phyloP scores from a whole-genome alignment of 2,329 filamentous ascomycete species.

The Ophiostoma ips region DNA sequence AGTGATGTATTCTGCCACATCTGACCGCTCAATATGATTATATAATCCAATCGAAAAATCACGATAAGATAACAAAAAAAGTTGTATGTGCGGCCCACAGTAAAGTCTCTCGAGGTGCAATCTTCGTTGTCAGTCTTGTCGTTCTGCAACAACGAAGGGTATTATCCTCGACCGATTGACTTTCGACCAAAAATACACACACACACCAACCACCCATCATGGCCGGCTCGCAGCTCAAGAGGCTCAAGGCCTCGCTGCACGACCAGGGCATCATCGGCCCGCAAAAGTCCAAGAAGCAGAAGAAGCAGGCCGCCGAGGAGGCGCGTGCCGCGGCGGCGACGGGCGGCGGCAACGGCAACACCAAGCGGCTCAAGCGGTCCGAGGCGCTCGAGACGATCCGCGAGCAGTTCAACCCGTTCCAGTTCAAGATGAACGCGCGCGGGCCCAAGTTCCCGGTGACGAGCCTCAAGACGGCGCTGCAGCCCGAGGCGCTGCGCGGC shows the following conservation, averaged over 20 bases:
- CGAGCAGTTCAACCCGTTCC: constrained; percentile 96
- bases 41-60: no score
- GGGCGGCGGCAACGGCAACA: constrained; percentile 28
- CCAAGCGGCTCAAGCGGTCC: constrained; percentile 64
- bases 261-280: constrained; percentile 84
- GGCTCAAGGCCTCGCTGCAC: constrained; percentile 77
- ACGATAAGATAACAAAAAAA: constrained; percentile 22
- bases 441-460: constrained; percentile 79
- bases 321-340: constrained; percentile 35
- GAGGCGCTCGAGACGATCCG: constrained; percentile 74
- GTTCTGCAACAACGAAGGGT: not conserved
- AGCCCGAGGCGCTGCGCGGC: constrained; percentile 38
- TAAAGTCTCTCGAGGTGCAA: constrained; percentile 4
- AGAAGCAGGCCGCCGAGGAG: constrained; percentile 57
- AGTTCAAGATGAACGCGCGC: constrained; percentile 67
- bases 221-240: constrained; percentile 93
- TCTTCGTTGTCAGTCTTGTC: not conserved
- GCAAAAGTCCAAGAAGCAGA: constrained; percentile 91
- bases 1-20: constrained; percentile 13
- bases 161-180: not conserved
- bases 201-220: constrained; percentile 34
- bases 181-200: not conserved
- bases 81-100: constrained; percentile 6
- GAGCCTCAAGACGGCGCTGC: constrained; percentile 41
- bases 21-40: constrained; percentile 15